A percentile compares a stretch with the other conserved stretches of the same genome.
Evolutionary conservation across 768 basidiomycete species (phyloP).

Genomic region (Leccinum sublutescens): DNA sequence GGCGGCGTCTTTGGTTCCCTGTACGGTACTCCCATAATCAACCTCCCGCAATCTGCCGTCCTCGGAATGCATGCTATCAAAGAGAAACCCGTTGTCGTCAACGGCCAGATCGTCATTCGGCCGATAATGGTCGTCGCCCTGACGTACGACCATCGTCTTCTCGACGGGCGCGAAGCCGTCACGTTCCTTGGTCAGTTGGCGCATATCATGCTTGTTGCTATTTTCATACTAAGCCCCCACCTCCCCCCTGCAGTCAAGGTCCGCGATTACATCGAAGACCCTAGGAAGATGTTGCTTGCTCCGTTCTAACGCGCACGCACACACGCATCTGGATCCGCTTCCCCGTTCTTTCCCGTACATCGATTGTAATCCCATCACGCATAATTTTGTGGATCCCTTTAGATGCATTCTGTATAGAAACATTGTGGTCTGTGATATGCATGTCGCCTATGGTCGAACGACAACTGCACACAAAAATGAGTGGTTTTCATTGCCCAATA

Average conservation of each 20-base stretch:
- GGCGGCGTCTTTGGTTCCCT: slow-evolving; percentile 98
- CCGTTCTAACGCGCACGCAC: slow-evolving; percentile 11
- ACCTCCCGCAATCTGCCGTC: slow-evolving; percentile 92
- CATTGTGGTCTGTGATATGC: neutral
- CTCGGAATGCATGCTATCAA: slow-evolving; percentile 97
- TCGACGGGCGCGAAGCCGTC: slow-evolving; percentile 94
- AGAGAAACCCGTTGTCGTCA: slow-evolving; percentile 84
- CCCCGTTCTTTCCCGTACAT: neutral
- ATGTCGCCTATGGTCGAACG: neutral
- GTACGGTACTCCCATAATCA: slow-evolving; percentile 98
- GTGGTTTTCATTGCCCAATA: too few relatives aligned
- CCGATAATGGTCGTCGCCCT: slow-evolving; percentile 95
- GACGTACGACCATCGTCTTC: slow-evolving; percentile 93
- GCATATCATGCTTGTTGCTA: neutral
- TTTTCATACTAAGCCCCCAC: slow-evolving; percentile 2
- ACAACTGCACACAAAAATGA: too few relatives aligned
- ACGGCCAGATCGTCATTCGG: slow-evolving; percentile 94
- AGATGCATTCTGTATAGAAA: slow-evolving; percentile 7
- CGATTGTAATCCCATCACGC: slow-evolving; percentile 10
- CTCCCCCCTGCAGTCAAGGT: slow-evolving; percentile 61
- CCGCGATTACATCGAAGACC: slow-evolving; percentile 93
- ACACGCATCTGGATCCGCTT: neutral
- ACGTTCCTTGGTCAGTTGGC: slow-evolving; percentile 94
- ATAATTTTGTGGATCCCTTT: slow-evolving; percentile 13
- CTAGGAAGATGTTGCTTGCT: slow-evolving; percentile 82